Base-by-base conservation (phyloP, 208 protist species). In the Crithidia fasciculata region DNA sequence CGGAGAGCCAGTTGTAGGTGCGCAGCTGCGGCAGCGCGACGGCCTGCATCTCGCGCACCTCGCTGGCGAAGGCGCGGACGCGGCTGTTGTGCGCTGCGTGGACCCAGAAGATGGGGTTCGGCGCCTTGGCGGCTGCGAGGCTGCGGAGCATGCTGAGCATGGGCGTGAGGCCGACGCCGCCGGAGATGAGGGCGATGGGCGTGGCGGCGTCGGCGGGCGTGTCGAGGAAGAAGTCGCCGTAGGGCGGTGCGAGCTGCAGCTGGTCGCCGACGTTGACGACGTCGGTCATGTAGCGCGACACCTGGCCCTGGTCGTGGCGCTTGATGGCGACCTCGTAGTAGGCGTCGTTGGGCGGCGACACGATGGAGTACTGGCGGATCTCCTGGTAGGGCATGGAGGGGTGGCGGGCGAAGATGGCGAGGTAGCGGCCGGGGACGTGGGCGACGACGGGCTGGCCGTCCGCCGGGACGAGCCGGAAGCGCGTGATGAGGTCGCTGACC, bases 341-440 rank as follows among this genome's bases (percentile, higher is more conserved):
- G 41, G 73, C 53, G 16, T 58, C 44, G 80, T 71, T 80, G 63
- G 80, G 80, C 28, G 64, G 50, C 15, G 58, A 74, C 15, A 77
- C 52, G 64, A 84, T 77, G 60, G 74, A 81, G 70, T 84, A 84
- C 74, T 84, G 80, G 57, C 80, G 80, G 65, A 84, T 84, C 80
- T 84, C 74, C 74, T 84, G 80, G 55, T 65, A 69, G 43, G 54
- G 57, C 73, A 84, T 68, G 58, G 60, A 72, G 53, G 72, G 80
- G 74, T 84, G 68, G 66, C 80, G 80, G 2, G 62, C 71, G 70
- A 69, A 80, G 65, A 84, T 65, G 69, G 73, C 59, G 45, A 84
- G 73, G 66, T 73, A 84, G 66, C 78, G 74, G 37, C 80, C 80
- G 40, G 80, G 74, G 59, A 56, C 15, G 64, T 84, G 80, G 28